Percentiles rank a stretch among this genome's conserved stretches.
Conservation (phyloP, 495 filamentous ascomycete species). For the Aspergillus leporis region DNA sequence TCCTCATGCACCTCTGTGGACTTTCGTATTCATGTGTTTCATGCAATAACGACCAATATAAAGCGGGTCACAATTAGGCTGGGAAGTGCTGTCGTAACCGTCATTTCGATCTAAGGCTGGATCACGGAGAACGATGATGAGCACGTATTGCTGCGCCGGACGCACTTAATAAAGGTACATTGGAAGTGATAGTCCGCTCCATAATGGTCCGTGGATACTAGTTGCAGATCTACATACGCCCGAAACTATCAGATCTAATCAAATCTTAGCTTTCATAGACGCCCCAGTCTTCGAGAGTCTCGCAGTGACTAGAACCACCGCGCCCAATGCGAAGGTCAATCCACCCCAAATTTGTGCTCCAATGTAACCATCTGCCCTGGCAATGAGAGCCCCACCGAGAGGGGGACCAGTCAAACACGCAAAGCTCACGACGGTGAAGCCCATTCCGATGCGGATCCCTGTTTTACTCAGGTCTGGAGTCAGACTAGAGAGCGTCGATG, state of each 20-base stretch:
- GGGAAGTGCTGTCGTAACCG: too few species aligned
- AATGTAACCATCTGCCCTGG: neutral
- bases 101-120: too few species aligned
- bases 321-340: conserved; percentile 1
- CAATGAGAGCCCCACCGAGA: neutral
- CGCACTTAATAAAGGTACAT: neutral
- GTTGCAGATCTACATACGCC: neutral
- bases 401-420: neutral
- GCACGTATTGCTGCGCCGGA: too few species aligned
- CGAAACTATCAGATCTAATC: neutral
- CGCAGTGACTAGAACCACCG: neutral
- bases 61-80: too few species aligned
- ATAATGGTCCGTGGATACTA: neutral
- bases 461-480: neutral
- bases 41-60: too few species aligned
- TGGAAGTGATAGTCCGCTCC: too few species aligned
- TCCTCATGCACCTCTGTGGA: too few species aligned
- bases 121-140: too few species aligned
- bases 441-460: neutral
- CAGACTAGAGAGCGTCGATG: neutral
- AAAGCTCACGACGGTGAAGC: neutral
- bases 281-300: neutral
- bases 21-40: too few species aligned
- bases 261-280: neutral
- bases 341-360: neutral